Conservation (phyloP, 2,329 filamentous ascomycete genomes). For the Colletotrichum sublineola region DNA sequence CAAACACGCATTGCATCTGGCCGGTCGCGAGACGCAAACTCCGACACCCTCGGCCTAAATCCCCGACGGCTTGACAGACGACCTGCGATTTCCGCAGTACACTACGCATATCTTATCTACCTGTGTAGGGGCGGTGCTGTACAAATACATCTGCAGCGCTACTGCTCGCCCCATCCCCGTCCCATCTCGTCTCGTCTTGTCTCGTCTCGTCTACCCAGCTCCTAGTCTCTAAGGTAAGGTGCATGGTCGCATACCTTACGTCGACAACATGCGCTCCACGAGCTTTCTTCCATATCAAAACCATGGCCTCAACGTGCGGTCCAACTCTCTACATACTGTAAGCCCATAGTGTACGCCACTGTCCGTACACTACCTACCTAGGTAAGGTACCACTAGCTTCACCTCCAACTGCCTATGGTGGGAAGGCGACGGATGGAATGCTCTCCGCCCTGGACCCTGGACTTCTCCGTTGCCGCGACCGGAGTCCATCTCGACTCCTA, state of each 20-base stretch:
- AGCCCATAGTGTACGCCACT: no score
- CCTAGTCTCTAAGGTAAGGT: not conserved
- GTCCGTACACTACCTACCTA: no score
- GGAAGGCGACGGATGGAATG: not conserved
- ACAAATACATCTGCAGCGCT: not conserved
- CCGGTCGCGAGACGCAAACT: not conserved
- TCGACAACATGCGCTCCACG: conserved; percentile 16
- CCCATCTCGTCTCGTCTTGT: not conserved
- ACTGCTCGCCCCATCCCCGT: not conserved
- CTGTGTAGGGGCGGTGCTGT: not conserved
- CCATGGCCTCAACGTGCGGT: conserved; percentile 21
- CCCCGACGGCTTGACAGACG: not conserved
- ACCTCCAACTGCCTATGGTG: conserved; percentile 5
- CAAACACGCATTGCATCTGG: not conserved
- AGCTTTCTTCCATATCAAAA: conserved; percentile 9
- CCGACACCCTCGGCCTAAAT: not conserved
- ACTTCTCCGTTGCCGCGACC: not conserved
- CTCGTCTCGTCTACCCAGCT: not conserved
- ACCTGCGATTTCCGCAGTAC: not conserved
- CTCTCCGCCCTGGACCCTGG: conserved; percentile 25
- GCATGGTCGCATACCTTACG: conserved; percentile 9
- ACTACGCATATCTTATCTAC: not conserved
- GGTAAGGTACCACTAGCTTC: not conserved
- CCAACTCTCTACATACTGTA: not conserved
- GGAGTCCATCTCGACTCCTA: conserved; percentile 3